Conservation (phyloP, 2,329 filamentous ascomycete genomes). For the Zopfia rhizophila region DNA sequence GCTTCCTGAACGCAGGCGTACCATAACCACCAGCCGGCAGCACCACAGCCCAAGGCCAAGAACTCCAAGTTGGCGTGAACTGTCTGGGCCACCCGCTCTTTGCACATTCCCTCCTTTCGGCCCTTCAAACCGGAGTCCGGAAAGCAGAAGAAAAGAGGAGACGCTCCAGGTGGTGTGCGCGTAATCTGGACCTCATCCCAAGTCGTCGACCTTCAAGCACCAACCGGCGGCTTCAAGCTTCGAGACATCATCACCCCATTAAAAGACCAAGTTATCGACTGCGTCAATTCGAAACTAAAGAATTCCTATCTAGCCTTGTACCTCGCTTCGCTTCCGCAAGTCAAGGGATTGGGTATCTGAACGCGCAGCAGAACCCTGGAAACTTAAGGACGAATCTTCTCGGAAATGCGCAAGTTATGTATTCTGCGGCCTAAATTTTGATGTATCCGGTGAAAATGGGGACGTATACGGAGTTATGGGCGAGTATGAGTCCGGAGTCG, state of each 20-base stretch:
- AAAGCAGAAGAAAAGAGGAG: too few relatives aligned
- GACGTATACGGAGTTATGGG: constrained; percentile 24
- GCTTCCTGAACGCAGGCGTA: constrained; percentile 45
- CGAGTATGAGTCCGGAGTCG: constrained; percentile 17
- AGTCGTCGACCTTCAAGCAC: constrained; percentile 10
- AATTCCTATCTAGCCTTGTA: too few relatives aligned
- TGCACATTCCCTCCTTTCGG: constrained; percentile 40
- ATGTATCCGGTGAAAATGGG: constrained; percentile 20
- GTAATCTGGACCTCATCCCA: constrained; percentile 24
- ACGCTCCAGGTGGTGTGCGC: too few relatives aligned
- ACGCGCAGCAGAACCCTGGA: constrained; percentile 48
- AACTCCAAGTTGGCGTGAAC: constrained; percentile 50
- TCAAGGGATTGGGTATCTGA: too few relatives aligned
- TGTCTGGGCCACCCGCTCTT: constrained; percentile 49
- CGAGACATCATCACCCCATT: too few relatives aligned
- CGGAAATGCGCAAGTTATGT: too few relatives aligned
- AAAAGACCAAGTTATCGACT: too few relatives aligned
- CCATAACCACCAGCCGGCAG: constrained; percentile 31
- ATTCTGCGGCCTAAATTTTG: too few relatives aligned
- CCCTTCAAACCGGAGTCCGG: constrained; percentile 35
- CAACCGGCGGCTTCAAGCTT: constrained; percentile 23
- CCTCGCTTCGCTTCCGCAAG: constrained; percentile 41
- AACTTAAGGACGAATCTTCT: constrained; percentile 47
- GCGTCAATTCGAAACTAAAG: too few relatives aligned
- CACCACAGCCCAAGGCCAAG: constrained; percentile 35